Evolutionary conservation across 495 filamentous ascomycete species (phyloP), one percentile per base, ranked within the genome.

Genomic region (Daldinia loculata): DNA sequence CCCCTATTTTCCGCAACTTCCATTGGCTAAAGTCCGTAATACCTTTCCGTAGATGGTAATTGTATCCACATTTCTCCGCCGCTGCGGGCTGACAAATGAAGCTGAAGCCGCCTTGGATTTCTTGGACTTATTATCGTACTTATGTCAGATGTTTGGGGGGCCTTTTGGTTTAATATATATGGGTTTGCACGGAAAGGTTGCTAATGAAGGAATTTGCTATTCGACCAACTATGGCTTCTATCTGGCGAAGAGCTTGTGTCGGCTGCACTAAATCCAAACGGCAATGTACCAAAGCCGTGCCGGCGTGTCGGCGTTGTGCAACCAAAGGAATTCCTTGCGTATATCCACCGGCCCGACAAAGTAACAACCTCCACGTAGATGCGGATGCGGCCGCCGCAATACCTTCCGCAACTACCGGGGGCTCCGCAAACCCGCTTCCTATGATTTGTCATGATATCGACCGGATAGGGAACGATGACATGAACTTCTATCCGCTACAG

Each of bases 251-350:
- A 56, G 75, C 75, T 24, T 77, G 75, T 27, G 55, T 69, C 0
- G 55, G 55, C 34, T 77, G 75, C 52, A 70, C 75, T 32, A 75
- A 58, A 65, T 58, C 72, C n/a, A 77, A 77, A 59, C 63, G 73
- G 39, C 69, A 77, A 51, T 77, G 75, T 61, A 75, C 65, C 14
- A 77, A 77, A 52, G 45, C 64, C 19, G 24, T 72, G 8, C 75
- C 75, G 2, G 48, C 59, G 9, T 77, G 73, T 29, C 73, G 70
- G 15, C 64, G 75, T 17, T 77, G 75, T 29, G 27, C 48, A 15
- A 59, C 63, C 17, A 73, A 62, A 24, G 58, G 58, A 2, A 22
- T 75, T 6, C 55, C 36, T 14, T 77, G 75, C 58, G 43, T 56
- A 19, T 77, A 77, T 62, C 73, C 61, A 3, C 67, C 74, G 3